Percentiles rank a stretch among this genome's conserved stretches.
Conservation (phyloP, 225 moss, liverwort and hornwort species). For the Pseudisothecium myosuroides region DNA sequence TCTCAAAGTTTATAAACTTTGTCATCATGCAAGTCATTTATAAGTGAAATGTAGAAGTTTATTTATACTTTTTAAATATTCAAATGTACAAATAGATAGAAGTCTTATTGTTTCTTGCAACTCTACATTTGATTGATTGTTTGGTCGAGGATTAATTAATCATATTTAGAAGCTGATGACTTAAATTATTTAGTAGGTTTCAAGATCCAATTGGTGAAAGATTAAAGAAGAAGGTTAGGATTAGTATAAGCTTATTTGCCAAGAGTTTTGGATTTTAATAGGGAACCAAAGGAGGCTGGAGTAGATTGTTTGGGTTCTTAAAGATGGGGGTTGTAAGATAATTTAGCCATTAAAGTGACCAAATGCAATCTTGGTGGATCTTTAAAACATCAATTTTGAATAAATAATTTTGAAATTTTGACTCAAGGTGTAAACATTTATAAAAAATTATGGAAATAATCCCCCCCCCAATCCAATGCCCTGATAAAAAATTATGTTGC, state of each 20-base stretch:
- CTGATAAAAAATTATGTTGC: background rate
- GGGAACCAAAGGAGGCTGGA: background rate
- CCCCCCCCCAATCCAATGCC: background rate
- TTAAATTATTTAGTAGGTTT: background rate
- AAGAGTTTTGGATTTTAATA: background rate
- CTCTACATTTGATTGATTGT: background rate
- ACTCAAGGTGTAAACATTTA: background rate
- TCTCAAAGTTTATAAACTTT: background rate
- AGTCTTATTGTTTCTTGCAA: background rate
- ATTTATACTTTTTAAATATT: background rate
- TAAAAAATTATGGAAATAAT: too few species aligned
- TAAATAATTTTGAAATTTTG: background rate
- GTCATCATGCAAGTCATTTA: fast-evolving
- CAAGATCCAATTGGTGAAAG: background rate
- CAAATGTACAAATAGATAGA: background rate
- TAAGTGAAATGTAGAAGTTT: background rate
- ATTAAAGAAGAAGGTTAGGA: background rate
- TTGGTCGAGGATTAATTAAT: background rate
- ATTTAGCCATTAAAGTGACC: background rate
- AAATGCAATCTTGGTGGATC: background rate
- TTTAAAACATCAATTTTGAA: background rate
- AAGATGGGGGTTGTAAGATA: background rate
- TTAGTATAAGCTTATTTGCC: background rate
- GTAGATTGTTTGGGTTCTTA: background rate
- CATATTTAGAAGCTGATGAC: background rate